Conservation (phyloP, 768 basidiomycete species). For the Lyophyllum atratum region DNA sequence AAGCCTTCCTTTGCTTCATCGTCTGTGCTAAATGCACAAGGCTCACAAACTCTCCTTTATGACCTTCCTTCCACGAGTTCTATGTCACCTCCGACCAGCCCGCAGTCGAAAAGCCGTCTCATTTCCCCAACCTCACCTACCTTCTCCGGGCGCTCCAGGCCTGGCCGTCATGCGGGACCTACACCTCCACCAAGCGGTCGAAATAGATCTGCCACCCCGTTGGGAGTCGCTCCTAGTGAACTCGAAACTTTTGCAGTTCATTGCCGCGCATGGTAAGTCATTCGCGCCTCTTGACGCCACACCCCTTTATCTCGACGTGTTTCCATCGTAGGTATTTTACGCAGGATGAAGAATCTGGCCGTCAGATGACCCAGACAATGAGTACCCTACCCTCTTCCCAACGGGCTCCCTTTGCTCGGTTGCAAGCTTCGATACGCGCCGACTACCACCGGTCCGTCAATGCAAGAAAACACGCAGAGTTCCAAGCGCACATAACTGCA, state of each 20-base stretch:
- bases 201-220: conserved; percentile 70
- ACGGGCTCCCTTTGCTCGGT: conserved; percentile 81
- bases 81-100: conserved; percentile 60
- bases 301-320: not conserved
- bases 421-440: conserved; percentile 86
- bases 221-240: conserved; percentile 65
- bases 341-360: conserved; percentile 78
- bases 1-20: conserved; percentile 45
- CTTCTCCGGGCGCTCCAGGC: conserved; percentile 49
- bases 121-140: conserved; percentile 63
- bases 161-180: conserved; percentile 50
- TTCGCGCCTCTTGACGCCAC: not conserved
- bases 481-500: conserved; percentile 79
- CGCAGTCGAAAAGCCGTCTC: conserved; percentile 41
- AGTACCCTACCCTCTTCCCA: conserved; percentile 81
- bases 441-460: conserved; percentile 83
- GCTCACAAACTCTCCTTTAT: conserved; percentile 70
- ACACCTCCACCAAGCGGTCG: conserved; percentile 60
- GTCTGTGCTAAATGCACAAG: conserved; percentile 42
- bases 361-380: conserved; percentile 80
- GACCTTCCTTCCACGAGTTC: conserved; percentile 66
- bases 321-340: conserved; percentile 69
- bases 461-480: conserved; percentile 76
- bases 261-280: conserved; percentile 74
- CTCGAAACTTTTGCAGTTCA: conserved; percentile 77